Conservation (phyloP, 2,329 filamentous ascomycete species). For the Ceratocystis lukuohia region DNA sequence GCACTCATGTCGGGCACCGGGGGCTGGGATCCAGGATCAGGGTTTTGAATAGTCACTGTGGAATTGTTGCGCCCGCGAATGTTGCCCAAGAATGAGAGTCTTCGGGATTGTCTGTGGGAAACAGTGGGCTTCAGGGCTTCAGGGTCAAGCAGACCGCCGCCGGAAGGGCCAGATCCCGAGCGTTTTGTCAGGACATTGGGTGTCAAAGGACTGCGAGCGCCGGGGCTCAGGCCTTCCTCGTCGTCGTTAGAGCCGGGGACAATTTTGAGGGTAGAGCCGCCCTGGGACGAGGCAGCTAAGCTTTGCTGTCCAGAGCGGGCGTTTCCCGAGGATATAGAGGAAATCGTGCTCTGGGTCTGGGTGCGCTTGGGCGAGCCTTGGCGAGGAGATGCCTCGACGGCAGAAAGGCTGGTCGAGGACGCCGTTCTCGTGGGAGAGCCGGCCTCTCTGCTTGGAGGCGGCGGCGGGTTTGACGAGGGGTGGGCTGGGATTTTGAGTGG, state of each 20-base stretch:
- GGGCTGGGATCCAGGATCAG: conserved; percentile 20
- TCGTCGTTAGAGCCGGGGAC: neutral
- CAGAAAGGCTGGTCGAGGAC: conserved; percentile 12
- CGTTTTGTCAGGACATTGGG: conserved; percentile 15
- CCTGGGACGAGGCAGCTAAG: conserved; percentile 3
- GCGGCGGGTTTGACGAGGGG: conserved; percentile 3
- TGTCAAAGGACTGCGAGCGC: conserved; percentile 11
- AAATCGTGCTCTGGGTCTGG: conserved; percentile 17
- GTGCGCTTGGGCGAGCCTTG: conserved; percentile 13
- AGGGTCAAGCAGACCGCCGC: conserved; percentile 11
- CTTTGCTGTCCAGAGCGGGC: conserved; percentile 3
- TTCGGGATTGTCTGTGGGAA: conserved; percentile 10
- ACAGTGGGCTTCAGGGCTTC: conserved; percentile 12
- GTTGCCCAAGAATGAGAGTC: conserved; percentile 16
- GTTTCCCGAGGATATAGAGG: conserved; percentile 12
- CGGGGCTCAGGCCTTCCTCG: neutral
- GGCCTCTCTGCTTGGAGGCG: conserved; percentile 1
- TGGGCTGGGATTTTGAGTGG: conserved; percentile 10
- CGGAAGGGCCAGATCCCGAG: neutral
- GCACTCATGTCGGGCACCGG: conserved; percentile 24
- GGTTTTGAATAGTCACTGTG: neutral
- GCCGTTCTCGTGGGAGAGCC: conserved; percentile 12
- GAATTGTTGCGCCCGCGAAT: conserved; percentile 16
- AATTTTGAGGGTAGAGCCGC: conserved; percentile 9
- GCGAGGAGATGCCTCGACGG: conserved; percentile 13